These are phyloP conservation scores for Starmerella stigmatis DNA, from an alignment of 805 yeast species.

Conservation along the genomic window DNA sequence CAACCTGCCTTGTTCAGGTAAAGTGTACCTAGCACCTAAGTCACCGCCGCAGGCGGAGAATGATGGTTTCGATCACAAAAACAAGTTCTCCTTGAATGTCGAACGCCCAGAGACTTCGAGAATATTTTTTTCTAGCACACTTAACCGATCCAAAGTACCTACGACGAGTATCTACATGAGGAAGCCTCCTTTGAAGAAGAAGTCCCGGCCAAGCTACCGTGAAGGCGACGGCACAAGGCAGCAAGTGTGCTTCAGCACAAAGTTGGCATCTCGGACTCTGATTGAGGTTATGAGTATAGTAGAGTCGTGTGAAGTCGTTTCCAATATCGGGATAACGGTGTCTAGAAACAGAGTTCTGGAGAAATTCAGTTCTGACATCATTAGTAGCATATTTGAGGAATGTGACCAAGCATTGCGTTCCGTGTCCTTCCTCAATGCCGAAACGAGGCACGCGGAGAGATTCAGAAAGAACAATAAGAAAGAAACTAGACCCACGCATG, in stretches of 20 bases:
- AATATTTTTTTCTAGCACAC: neutral
- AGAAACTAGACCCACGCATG: too few species aligned
- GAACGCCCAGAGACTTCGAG: neutral
- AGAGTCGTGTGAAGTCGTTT: too few species aligned
- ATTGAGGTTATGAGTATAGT: neutral
- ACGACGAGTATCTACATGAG: neutral
- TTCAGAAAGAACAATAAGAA: neutral
- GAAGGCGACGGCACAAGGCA: neutral
- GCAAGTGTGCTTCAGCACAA: neutral
- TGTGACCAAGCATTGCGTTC: neutral
- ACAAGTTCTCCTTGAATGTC: neutral
- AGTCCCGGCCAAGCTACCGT: neutral
- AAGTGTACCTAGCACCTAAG: neutral
- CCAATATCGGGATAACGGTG: neutral
- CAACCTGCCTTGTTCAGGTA: neutral
- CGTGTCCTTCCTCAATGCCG: conserved; percentile 4
- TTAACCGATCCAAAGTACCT: neutral
- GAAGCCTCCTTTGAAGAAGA: neutral
- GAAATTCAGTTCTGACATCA: neutral
- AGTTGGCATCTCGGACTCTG: neutral
- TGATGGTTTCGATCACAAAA: conserved; percentile 4
- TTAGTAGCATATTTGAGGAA: conserved; percentile 2
- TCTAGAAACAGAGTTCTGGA: neutral
- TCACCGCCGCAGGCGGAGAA: conserved; percentile 1
- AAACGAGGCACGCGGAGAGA: conserved; percentile 2